Conservation (phyloP, 345 rosid genomes). For the Aurinia saxatilis region DNA sequence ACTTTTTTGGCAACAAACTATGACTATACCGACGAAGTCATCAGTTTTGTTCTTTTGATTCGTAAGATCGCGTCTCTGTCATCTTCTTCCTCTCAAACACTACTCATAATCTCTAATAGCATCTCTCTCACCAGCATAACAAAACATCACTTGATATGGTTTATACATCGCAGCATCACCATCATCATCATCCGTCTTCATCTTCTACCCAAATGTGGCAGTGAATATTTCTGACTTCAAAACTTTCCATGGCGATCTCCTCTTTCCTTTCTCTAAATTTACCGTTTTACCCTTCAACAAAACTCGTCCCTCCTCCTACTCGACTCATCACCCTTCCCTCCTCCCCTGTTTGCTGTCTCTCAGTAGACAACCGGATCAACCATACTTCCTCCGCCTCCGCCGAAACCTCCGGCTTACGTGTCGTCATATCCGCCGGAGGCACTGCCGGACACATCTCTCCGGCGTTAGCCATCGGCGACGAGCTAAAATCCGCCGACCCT, state of each 20-base stretch:
- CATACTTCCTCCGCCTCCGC: neutral
- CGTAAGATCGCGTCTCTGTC: conserved; percentile 7
- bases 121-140: neutral
- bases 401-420: conserved; percentile 29
- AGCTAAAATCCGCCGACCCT: conserved; percentile 49
- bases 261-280: conserved; percentile 13
- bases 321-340: conserved; percentile 9
- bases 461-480: conserved; percentile 78
- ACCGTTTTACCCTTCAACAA: conserved; percentile 15
- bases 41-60: neutral
- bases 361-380: conserved; percentile 27
- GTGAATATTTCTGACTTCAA: neutral
- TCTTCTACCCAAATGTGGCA: neutral
- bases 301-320: neutral
- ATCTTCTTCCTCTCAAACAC: conserved; percentile 1
- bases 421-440: conserved; percentile 67
- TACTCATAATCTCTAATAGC: neutral
- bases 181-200: neutral
- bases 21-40: conserved; percentile 15
- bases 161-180: no score
- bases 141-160: neutral
- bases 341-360: conserved; percentile 24
- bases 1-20: neutral
- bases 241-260: conserved; percentile 28
- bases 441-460: conserved; percentile 78